Conservation (phyloP, 202 grass and related monocot genomes). For the Cymbopogon flexuosus region DNA sequence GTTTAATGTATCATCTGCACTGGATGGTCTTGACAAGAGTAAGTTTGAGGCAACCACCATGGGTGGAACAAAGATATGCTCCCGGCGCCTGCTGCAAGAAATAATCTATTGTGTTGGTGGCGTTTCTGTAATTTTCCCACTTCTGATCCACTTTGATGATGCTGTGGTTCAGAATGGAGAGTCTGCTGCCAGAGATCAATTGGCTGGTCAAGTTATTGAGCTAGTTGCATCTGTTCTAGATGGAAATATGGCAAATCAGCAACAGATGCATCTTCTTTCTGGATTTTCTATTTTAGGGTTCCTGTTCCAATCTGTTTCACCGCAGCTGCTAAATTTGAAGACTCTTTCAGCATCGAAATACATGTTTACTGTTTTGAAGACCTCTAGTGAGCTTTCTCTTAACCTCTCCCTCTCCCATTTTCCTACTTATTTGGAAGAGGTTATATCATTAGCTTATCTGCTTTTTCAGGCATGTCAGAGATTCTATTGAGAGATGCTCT, state of each 20-base stretch:
- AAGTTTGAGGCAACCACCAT: constrained; percentile 75
- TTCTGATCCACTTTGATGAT: constrained; percentile 80
- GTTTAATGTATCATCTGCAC: constrained; percentile 77
- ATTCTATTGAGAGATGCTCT: constrained; percentile 79
- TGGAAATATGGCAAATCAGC: constrained; percentile 92
- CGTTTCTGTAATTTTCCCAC: constrained; percentile 94
- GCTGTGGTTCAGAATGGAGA: constrained; percentile 47
- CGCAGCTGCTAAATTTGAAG: constrained; percentile 68
- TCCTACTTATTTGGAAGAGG: not conserved
- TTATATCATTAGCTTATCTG: constrained; percentile 29
- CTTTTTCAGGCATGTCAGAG: constrained; percentile 75
- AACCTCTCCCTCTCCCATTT: not conserved
- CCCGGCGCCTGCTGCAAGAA: constrained; percentile 75
- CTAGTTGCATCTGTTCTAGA: constrained; percentile 95
- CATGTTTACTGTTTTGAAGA: constrained; percentile 79
- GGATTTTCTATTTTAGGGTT: constrained; percentile 92
- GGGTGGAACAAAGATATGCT: constrained; percentile 84
- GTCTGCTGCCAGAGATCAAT: constrained; percentile 39
- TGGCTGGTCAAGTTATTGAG: constrained; percentile 79
- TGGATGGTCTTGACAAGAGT: constrained; percentile 77
- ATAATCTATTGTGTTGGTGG: constrained; percentile 99
- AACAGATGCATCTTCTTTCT: constrained; percentile 97
- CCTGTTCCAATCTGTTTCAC: constrained; percentile 79
- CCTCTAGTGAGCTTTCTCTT: constrained; percentile 49
- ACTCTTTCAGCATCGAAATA: constrained; percentile 77